Evolutionary conservation across 768 basidiomycete genomes (phyloP), one percentile per base, ranked within the genome.

Genomic region (Termitomyces sp.): DNA sequence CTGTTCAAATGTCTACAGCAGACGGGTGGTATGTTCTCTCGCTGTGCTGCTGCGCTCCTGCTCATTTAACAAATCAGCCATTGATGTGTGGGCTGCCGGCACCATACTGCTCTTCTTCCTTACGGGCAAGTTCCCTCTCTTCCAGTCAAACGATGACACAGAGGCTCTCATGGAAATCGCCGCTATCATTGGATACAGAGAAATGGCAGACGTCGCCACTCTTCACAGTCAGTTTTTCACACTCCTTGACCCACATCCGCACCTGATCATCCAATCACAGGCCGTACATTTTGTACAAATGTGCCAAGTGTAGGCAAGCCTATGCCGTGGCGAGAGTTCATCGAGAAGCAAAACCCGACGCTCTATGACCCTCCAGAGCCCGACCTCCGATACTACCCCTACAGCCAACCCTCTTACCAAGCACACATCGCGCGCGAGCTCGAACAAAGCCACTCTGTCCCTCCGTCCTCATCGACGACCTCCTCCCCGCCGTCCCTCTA

Each of bases 131-230:
- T 99, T 98, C 68, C 97, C 97, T 1, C 73, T 98, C 32, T 95
- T 98, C 74, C 90, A 93, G 65, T 93, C 95, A 20, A 90, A 83
- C 66, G 94, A 98, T 67, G 97, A 99, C 69, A 82, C 88, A 38
- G 96, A 99, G 71, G 97, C 95, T 6, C 77, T 98, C 20, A 91
- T 98, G 88, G 97, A 99, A 73, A 88, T 98, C 56, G 89, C 93
- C 16, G 77, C 85, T 12, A 87, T 99, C 47, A 84, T 97, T 61
- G 97, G 97, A 8, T 82, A 83, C 62, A 81, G 79, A 63, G 81
- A 81, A 54, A 92, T 97, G 82, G 96, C 96, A 68, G 87, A 82
- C 67, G 81, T 86, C 40, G 96, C 95, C 0, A 83, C 89, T 20
- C 69, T 98, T 46, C 97, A 99, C 70, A 93, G 96, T 98, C 69